Base-by-base conservation (phyloP, 345 rosid species). In the Geranium brycei region DNA sequence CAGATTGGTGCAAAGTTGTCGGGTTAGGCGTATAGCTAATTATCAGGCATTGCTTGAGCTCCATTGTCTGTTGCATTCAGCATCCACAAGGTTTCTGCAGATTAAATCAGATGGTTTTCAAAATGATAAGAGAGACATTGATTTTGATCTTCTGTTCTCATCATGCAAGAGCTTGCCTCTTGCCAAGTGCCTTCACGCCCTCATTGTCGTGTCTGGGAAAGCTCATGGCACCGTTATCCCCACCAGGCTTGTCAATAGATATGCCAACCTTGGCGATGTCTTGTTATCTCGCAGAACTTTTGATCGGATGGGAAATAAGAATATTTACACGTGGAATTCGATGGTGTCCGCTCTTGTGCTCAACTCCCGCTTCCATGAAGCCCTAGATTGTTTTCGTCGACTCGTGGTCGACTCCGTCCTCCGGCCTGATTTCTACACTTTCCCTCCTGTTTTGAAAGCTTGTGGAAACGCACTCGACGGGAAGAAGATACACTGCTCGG, bases 391-490 rank as follows among this genome's bases (percentile, higher is more conserved):
- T 35, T 65, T 64, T 47, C 16, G 30, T 15, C 60, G 30, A 51
- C 66, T 71, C 41, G n/a, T 65, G 30, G 7, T 61, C 1, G 35
- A 64, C 66, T 71, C 74, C 30, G 69, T 53, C 58, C 58, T 71
- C 28, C 19, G 19, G 19, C 74, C 74, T 12, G 74, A 71, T 61
- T 62, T 60, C 31, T 71, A 71, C 40, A 65, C 74, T 57, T 71
- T 71, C 30, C 74, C 74, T 57, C 74, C 74, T 3, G 47, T 71
- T 55, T 63, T 71, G 64, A 71, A 71, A 62, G 69, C 74, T 55
- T 71, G 74, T 60, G 62, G 69, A 57, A 57, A 62, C 35, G 57
- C 61, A 7, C 18, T 19, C 7, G 47, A 28, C 16, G 74, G 74
- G 38, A 51, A 56, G 47, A 71, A 62, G 69, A 32, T 71, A 47